Base-by-base conservation (phyloP, 23 red algal species). In the Pyropia haitanensis region DNA sequence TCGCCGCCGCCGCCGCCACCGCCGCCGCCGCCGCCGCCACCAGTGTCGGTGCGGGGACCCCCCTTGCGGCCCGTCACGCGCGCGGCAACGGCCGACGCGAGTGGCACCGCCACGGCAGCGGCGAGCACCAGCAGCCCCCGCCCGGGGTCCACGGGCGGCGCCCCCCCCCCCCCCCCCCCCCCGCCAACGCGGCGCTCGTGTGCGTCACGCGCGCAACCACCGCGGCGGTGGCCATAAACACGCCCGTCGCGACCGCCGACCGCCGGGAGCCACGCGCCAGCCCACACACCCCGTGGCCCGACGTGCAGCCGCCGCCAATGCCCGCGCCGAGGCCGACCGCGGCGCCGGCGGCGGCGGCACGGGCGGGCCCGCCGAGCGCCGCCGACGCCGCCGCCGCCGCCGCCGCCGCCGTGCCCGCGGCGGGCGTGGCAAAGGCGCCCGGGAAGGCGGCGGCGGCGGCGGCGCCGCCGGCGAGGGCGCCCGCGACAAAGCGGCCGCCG, bases 261-360 rank as follows among this genome's bases (percentile, higher is more conserved):
- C 85, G 68, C 7, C 18, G 23, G 2, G 75, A 80, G 23, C 79
- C 31, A 22, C 85, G 75, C 5, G 75, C 72, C 9, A 90, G 71
- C 1, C 85, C 85, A 60, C 75, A 80, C 27, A 90, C 46, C 21
- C 85, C 85, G 65, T 90, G 85, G 25, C 85, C 85, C 2, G 85
- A 90, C 2, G 85, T 90, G 49, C 85, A 90, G 58, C 85, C 85
- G 53, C 61, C 62, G 30, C 51, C 85, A 0, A 90, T 39, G 23
- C 68, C 23, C 9, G 85, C 65, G 32, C 85, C 85, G 31, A 76
- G 51, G n/a, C 85, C 85, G 53, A 90, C 85, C 13, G 72, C 44
- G 48, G 72, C 26, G 32, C 64, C 75, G 19, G 71, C 52, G 14
- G 73, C 20, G 49, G 79, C 29, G 3, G 30, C 21, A 1, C 53